Conservation (phyloP, 352 stramenopile genomes). For the Globisporangium cystogenes region DNA sequence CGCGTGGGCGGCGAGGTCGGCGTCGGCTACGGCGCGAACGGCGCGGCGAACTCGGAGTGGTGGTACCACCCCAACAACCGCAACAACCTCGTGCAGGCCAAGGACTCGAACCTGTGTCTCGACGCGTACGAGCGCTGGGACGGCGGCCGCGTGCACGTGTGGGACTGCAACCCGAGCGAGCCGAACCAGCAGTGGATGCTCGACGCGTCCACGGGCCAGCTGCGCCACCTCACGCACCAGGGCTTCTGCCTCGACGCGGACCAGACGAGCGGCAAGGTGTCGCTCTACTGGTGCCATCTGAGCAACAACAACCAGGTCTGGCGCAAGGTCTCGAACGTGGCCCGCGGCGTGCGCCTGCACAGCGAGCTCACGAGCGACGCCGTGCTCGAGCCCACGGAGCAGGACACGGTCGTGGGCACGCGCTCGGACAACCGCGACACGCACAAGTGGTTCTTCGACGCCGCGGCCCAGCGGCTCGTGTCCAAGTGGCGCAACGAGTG, state of each 20-base stretch:
- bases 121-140: constrained; percentile 56
- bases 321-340: constrained; percentile 24
- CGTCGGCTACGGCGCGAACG: constrained; percentile 17
- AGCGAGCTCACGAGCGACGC: constrained; percentile 17
- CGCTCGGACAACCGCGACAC: constrained; percentile 10
- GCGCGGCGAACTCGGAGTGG: constrained; percentile 30
- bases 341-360: constrained; percentile 24
- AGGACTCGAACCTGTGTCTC: constrained; percentile 43
- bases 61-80: constrained; percentile 32
- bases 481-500: constrained; percentile 45
- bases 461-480: constrained; percentile 26
- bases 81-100: constrained; percentile 33
- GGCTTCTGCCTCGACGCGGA: constrained; percentile 64
- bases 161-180: constrained; percentile 25
- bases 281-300: constrained; percentile 44
- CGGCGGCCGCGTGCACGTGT: constrained; percentile 44
- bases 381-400: constrained; percentile 24
- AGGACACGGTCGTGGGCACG: constrained; percentile 25
- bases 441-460: constrained; percentile 50
- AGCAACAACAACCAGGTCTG: constrained; percentile 63
- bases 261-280: constrained; percentile 21
- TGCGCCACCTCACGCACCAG: constrained; percentile 33
- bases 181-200: constrained; percentile 40
- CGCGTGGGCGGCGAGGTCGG: constrained; percentile 16
- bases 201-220: constrained; percentile 30